A percentile compares a stretch with the other conserved stretches of the same genome.
phyloP scores from a whole-genome alignment of 345 rosid species.

The Turnera subulata region DNA sequence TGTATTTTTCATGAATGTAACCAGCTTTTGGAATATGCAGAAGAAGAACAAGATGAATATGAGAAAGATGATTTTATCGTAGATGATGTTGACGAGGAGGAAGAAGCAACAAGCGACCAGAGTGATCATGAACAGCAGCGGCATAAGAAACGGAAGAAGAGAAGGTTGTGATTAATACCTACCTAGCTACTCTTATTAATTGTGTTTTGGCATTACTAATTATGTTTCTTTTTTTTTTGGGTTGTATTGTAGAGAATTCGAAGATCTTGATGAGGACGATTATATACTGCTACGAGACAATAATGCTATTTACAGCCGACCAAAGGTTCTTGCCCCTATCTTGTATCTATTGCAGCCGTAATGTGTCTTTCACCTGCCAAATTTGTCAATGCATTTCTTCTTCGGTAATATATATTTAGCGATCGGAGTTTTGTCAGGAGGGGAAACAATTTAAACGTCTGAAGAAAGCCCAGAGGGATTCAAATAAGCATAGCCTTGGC shows the following conservation, averaged over 20 bases:
- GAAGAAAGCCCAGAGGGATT: slow-evolving; percentile 82
- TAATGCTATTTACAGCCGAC: slow-evolving; percentile 53
- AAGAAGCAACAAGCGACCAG: slow-evolving; percentile 33
- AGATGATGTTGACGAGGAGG: slow-evolving; percentile 72
- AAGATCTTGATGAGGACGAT: slow-evolving; percentile 94
- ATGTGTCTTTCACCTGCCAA: no score
- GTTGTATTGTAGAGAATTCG: slow-evolving; percentile 57
- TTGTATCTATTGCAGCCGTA: no score
- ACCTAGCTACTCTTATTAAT: no score
- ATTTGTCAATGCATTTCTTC: no score
- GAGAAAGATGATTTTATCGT: slow-evolving; percentile 96
- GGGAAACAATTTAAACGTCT: slow-evolving; percentile 84
- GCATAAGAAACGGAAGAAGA: slow-evolving; percentile 75
- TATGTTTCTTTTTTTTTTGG: no score
- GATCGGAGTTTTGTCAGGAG: slow-evolving; percentile 36
- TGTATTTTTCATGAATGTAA: no score
- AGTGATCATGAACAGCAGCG: slow-evolving; percentile 83
- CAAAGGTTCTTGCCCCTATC: slow-evolving; percentile 42
- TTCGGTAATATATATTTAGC: neutral
- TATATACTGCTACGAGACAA: slow-evolving; percentile 90
- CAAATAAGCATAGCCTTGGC: slow-evolving; percentile 52
- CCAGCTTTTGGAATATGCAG: no score
- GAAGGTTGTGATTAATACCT: slow-evolving; percentile 28
- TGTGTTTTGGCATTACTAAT: no score
- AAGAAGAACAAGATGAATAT: slow-evolving; percentile 75